Evolutionary conservation across 306 rosid species (phyloP).

Genomic region (Dalbergia oliveri): DNA sequence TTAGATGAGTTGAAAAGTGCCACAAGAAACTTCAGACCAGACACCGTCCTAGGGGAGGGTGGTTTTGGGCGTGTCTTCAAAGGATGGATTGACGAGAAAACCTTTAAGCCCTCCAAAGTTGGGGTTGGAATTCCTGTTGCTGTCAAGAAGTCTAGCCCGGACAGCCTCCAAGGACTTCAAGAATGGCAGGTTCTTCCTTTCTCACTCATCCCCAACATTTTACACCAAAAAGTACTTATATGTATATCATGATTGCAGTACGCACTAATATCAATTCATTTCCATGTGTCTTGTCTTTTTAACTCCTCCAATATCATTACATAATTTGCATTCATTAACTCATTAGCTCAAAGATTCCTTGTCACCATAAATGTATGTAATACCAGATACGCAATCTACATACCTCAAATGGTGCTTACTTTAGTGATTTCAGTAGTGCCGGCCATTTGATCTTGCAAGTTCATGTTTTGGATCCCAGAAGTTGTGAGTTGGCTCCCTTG

Average conservation of each 20-base stretch:
- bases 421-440: background rate
- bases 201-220: too few relatives aligned
- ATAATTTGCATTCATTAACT: background rate
- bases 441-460: background rate
- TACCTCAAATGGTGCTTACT: background rate
- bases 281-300: background rate
- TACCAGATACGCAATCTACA: too few relatives aligned
- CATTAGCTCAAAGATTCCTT: background rate
- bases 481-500: background rate
- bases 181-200: conserved; percentile 77
- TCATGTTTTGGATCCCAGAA: background rate
- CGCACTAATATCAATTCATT: background rate
- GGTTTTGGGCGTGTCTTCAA: conserved; percentile 93
- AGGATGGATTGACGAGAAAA: conserved; percentile 79
- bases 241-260: background rate
- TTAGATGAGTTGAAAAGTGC: conserved; percentile 76
- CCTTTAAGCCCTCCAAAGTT: conserved; percentile 66
- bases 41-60: conserved; percentile 79
- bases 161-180: conserved; percentile 75
- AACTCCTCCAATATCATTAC: background rate
- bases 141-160: conserved; percentile 76
- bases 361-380: background rate
- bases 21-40: conserved; percentile 80
- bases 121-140: conserved; percentile 86
- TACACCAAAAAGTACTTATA: too few relatives aligned